Evolutionary conservation across 2,329 filamentous ascomycete genomes (phyloP).

Genomic region (Cladosporium sp.): DNA sequence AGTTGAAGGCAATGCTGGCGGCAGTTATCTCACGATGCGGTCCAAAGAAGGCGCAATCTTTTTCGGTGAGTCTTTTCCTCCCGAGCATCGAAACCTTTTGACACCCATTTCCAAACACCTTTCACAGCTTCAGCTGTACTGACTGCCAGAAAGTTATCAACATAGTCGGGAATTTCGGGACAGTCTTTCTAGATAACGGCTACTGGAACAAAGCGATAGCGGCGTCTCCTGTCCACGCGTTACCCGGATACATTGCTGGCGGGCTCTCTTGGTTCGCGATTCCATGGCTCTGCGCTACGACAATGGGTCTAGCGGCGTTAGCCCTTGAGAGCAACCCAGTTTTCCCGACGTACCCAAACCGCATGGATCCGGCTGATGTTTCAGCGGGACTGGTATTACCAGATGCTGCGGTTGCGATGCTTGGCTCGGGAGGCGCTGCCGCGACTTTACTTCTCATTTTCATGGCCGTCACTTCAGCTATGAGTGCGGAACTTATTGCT

Average conservation of each 20-base stretch:
- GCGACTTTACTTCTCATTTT: conserved; percentile 76
- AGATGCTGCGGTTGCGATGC: conserved; percentile 73
- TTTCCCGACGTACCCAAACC: conserved; percentile 66
- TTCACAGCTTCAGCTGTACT: neutral
- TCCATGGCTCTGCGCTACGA: conserved; percentile 82
- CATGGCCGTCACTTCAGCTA: conserved; percentile 83
- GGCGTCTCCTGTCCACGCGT: conserved; percentile 73
- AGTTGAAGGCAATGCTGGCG: conserved; percentile 70
- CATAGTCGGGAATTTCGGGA: conserved; percentile 75
- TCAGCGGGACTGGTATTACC: conserved; percentile 78
- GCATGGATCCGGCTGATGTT: conserved; percentile 68
- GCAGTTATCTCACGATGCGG: conserved; percentile 82
- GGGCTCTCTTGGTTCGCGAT: conserved; percentile 90
- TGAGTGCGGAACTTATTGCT: conserved; percentile 77
- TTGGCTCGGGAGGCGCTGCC: conserved; percentile 74
- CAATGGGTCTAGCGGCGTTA: conserved; percentile 76
- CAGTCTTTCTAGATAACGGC: conserved; percentile 68
- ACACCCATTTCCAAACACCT: no score
- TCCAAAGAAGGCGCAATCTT: conserved; percentile 77
- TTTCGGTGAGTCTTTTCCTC: conserved; percentile 51
- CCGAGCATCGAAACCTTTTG: no score
- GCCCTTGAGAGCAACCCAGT: conserved; percentile 67
- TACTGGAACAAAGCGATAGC: conserved; percentile 96
- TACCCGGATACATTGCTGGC: conserved; percentile 83
- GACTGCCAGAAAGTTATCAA: conserved; percentile 53